Conservation (phyloP, 345 rosid species). For the Cardiospermum halicacabum region DNA sequence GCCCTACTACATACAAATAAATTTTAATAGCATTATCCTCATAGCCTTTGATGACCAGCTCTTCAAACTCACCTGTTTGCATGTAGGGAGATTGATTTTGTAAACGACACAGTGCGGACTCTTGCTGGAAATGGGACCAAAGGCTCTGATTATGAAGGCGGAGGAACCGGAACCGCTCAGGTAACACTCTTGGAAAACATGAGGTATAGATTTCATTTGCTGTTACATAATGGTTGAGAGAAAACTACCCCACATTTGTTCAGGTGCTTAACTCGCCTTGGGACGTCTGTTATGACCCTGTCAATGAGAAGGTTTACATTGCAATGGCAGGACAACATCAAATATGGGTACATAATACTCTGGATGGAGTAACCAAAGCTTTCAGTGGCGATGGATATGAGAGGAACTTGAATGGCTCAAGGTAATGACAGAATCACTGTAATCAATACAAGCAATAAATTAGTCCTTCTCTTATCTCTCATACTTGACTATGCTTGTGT, state of each 20-base stretch:
- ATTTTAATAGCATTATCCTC: background rate
- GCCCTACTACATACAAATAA: too few species aligned
- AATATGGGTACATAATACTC: constrained; percentile 75
- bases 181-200: constrained; percentile 29
- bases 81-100: constrained; percentile 85
- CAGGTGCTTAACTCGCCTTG: constrained; percentile 97
- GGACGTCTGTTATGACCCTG: constrained; percentile 79
- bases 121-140: constrained; percentile 94
- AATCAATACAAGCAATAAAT: background rate
- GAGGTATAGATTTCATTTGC: constrained; percentile 1
- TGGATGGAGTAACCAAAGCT: constrained; percentile 59
- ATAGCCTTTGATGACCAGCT: background rate
- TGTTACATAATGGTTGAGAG: constrained; percentile 10
- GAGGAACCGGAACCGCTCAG: constrained; percentile 67
- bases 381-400: constrained; percentile 95
- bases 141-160: constrained; percentile 90
- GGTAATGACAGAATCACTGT: constrained; percentile 34
- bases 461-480: background rate
- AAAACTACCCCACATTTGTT: constrained; percentile 2
- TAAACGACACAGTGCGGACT: constrained; percentile 64
- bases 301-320: constrained; percentile 67
- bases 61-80: constrained; percentile 6
- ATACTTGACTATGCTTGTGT: background rate
- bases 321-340: constrained; percentile 99
- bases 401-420: constrained; percentile 86